Evolutionary conservation across 257 asterid genomes (phyloP), one percentile per base, ranked within the genome.

Genomic region (Salvia miltiorrhiza): DNA sequence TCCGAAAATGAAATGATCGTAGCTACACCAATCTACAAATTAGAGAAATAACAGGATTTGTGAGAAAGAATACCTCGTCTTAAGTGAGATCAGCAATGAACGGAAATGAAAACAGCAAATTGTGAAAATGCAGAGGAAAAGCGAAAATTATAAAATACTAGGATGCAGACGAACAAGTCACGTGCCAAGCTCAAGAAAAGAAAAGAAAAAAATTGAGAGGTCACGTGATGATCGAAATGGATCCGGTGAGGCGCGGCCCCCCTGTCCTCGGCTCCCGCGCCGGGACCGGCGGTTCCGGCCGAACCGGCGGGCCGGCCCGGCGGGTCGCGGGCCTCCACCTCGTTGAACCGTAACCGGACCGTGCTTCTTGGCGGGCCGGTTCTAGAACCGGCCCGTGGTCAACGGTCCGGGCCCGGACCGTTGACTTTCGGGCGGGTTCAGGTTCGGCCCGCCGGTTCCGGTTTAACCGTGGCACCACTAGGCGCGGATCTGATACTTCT

Each of bases 161-260:
- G 43, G 52, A 20, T 37, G 56, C 67, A 24, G 63, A 49, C 54
- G 67, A 60, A 23, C 21, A 32, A 16, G 69, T 61, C 77, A 73
- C 69, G 76, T 67, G 73, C 30, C 24, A 44, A 21, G 40, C 24
- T 17, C 20, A 33, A 2, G 1, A 33, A 41, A 59, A 32, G n/a
- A 4, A 40, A 65, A 12, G 13, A n/a, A n/a, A 35, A 50, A 66
- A 63, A 43, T 67, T 23, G 71, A 70, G 62, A 23, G 16, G 74
- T 72, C 82, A 82, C 84, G 77, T 82, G 87, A 26, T 32, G 73
- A 57, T 32, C 21, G 67, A 17, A 50, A 30, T 65, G 59, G 75
- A 37, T 37, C 60, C 53, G 41, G 60, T 28, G n/a, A n/a, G n/a
- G n/a, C n/a, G n/a, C n/a, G n/a, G n/a, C n/a, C n/a, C n/a, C n/a